phyloP scores from a whole-genome alignment of 257 asterid species.

The Sherardia arvensis region DNA sequence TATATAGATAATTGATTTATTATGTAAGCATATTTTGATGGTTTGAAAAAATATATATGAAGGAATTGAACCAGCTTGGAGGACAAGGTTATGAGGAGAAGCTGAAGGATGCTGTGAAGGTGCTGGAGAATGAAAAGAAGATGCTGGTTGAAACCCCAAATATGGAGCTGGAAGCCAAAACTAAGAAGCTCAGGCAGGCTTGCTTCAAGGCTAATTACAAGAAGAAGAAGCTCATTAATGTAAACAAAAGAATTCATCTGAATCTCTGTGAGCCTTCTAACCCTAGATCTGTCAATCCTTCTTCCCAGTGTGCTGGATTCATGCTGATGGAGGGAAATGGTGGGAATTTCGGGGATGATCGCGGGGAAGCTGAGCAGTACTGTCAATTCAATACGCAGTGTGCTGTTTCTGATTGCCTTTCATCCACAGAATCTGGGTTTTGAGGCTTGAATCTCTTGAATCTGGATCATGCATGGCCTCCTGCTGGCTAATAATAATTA shows the following conservation, averaged over 20 bases:
- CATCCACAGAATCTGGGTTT: not conserved
- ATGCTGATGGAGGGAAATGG: not conserved
- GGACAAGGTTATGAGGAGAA: constrained; percentile 20
- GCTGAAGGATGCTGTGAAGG: constrained; percentile 22
- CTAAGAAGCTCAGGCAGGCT: constrained; percentile 61
- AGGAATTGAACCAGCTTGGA: constrained; percentile 46
- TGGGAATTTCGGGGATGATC: not conserved
- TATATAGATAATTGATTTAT: too few relatives aligned
- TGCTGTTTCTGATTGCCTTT: not conserved
- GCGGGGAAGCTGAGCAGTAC: too few relatives aligned
- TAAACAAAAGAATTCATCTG: not conserved
- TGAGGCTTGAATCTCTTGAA: not conserved
- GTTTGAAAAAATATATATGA: not conserved
- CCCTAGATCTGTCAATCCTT: not conserved
- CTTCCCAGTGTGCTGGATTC: not conserved
- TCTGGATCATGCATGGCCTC: not conserved
- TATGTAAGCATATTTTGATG: not conserved
- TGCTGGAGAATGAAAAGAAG: constrained; percentile 42
- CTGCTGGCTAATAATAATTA: too few relatives aligned
- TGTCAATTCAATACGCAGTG: not conserved
- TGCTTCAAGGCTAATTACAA: constrained; percentile 68
- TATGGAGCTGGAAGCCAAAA: constrained; percentile 43
- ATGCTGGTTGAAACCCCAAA: constrained; percentile 56
- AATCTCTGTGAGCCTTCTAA: not conserved
- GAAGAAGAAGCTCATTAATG: constrained; percentile 44